Conservation (phyloP, 352 stramenopile genomes). For the Pythium graminicola region DNA sequence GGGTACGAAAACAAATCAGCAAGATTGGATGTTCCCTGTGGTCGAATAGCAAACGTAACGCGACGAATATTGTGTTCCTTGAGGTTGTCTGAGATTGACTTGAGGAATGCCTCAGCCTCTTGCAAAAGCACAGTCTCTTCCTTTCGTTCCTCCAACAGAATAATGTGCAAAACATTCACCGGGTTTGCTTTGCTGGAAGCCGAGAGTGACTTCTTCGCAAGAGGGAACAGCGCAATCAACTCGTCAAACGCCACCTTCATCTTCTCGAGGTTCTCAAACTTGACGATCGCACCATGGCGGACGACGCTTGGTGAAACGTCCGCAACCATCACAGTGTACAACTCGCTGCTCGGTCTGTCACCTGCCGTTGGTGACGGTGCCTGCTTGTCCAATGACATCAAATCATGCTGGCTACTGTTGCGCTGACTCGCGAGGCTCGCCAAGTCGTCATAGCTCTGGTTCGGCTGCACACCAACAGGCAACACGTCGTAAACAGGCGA, state of each 20-base stretch:
- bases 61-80: slow-evolving; percentile 78
- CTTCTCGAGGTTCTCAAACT: slow-evolving; percentile 78
- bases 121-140: slow-evolving; percentile 52
- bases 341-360: slow-evolving; percentile 21
- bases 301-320: slow-evolving; percentile 67
- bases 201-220: slow-evolving; percentile 63
- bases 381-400: slow-evolving; percentile 32
- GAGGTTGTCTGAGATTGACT: slow-evolving; percentile 47
- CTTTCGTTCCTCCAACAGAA: slow-evolving; percentile 63
- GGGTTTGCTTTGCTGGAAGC: slow-evolving; percentile 45
- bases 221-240: slow-evolving; percentile 64
- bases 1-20: slow-evolving; percentile 74
- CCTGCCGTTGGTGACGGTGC: slow-evolving; percentile 24
- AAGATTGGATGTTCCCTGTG: slow-evolving; percentile 24
- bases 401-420: slow-evolving; percentile 44
- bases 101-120: slow-evolving; percentile 55
- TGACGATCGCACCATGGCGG: slow-evolving; percentile 81
- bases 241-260: slow-evolving; percentile 66
- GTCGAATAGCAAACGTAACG: slow-evolving; percentile 82
- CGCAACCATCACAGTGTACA: slow-evolving; percentile 47
- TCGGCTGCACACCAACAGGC: slow-evolving; percentile 60
- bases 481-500: slow-evolving; percentile 73
- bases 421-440: slow-evolving; percentile 49
- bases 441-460: slow-evolving; percentile 81
- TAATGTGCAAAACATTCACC: slow-evolving; percentile 82